These are phyloP conservation scores for Fusarium tuaranense DNA, from an alignment of 2,329 filamentous ascomycete genomes.

Conservation along the genomic window DNA sequence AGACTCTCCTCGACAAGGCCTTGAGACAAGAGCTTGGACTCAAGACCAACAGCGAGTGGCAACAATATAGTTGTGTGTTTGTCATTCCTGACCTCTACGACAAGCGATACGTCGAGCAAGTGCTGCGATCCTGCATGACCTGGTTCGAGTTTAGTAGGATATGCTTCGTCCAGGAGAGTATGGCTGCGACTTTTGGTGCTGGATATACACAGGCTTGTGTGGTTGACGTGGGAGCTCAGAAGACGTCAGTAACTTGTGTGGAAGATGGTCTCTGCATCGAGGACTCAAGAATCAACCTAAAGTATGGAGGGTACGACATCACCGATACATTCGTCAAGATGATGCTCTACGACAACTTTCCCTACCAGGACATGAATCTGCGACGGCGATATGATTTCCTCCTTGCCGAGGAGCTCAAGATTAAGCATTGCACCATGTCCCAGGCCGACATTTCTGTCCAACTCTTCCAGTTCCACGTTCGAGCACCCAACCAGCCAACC, in stretches of 20 bases:
- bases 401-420: constrained; percentile 94
- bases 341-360: constrained; percentile 97
- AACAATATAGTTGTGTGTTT: constrained; percentile 95
- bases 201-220: constrained; percentile 95
- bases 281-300: constrained; percentile 94
- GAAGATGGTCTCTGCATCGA: constrained; percentile 96
- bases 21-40: constrained; percentile 87
- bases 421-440: constrained; percentile 90
- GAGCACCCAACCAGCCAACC: constrained; percentile 88
- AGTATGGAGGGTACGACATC: constrained; percentile 92
- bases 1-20: constrained; percentile 86
- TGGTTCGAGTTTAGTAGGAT: constrained; percentile 92
- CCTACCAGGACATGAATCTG: constrained; percentile 94
- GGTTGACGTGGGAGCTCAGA: constrained; percentile 95
- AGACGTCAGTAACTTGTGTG: constrained; percentile 96
- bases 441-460: constrained; percentile 92
- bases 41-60: constrained; percentile 82
- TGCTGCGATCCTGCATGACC: constrained; percentile 86
- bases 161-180: constrained; percentile 95
- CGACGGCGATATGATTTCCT: constrained; percentile 91
- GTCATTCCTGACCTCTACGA: constrained; percentile 98
- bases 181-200: constrained; percentile 94
- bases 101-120: constrained; percentile 87
- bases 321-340: constrained; percentile 97
- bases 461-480: constrained; percentile 89